Evolutionary conservation across 2,329 filamentous ascomycete species (phyloP), one percentile per base, ranked within the genome.

Genomic region (Trichoderma arundinaceum): DNA sequence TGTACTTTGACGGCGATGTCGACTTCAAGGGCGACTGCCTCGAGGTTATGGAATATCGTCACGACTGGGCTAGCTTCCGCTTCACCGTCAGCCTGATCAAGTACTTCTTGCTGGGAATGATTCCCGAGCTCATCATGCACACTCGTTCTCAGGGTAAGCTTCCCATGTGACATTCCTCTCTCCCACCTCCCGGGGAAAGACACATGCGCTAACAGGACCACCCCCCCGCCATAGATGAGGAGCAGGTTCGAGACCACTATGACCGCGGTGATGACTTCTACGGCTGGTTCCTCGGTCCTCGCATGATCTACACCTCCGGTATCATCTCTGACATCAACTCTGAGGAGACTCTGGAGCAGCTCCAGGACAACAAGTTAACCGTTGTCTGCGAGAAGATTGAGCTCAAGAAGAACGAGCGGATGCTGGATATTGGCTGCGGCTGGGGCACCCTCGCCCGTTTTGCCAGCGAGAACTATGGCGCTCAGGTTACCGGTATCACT

Each of bases 231-330:
- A 13, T 49, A 77, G 76, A 98, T 73, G 94, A 97, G 86, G 94
- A 98, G 80, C 95, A 98, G 82, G 94, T 98, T 65, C 92, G 94
- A 76, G 92, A 94, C 79, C 93, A 97, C 83, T 99, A 99, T 80
- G 95, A 98, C 85, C 90, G 93, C 70, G 95, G 95, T 76, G 93
- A 99, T 78, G 95, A 98, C 81, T 97, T 97, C 82, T 99, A 99
- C 84, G 90, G 88, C 77, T 99, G 94, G 93, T 98, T 98, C 86
- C 87, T 98, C 69, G 95, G 95, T 68, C 94, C 94, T 67, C 94
- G 94, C 76, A 99, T 98, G 95, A 92, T 98, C 80, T 98, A 98
- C 84, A 99, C 95, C 59, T 96, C 92, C 58, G 95, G 95, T 74
- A 84, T 99, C 74, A 96, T 99, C 77, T 90, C 91, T 68, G 93